Percentiles rank a stretch among this genome's conserved stretches.
These are phyloP conservation scores for Oxyria digyna DNA, from an alignment of 148 eudicot species.

Conservation along the genomic window DNA sequence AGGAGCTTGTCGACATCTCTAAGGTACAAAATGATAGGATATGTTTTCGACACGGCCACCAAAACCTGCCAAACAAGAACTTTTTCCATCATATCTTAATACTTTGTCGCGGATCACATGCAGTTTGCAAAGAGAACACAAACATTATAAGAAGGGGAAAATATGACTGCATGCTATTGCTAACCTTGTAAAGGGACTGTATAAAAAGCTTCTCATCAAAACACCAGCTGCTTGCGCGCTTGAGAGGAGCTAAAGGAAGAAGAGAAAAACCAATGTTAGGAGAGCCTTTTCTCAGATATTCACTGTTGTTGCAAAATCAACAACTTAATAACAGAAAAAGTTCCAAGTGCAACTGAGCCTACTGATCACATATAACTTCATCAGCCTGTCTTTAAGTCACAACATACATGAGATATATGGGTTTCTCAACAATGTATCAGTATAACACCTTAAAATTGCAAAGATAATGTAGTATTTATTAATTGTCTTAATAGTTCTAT, in stretches of 20 bases:
- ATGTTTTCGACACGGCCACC: conserved; percentile 45
- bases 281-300: neutral
- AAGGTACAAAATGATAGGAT: conserved; percentile 68
- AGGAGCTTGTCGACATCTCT: conserved; percentile 80
- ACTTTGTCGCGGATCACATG: neutral
- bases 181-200: conserved; percentile 85
- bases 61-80: conserved; percentile 39
- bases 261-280: neutral
- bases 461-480: no score
- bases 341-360: neutral
- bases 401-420: no score
- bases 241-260: conserved; percentile 45
- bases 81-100: neutral
- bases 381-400: neutral
- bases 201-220: conserved; percentile 84
- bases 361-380: neutral
- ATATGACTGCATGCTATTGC: neutral
- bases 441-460: no score
- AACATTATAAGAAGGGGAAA: neutral
- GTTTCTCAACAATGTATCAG: no score
- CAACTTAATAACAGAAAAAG: neutral
- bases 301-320: neutral
- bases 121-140: neutral
- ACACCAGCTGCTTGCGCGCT: conserved; percentile 71
- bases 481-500: neutral